Evolutionary conservation across 208 protist genomes (phyloP), one percentile per base, ranked within the genome.

Genomic region (Trichomonas tenax): DNA sequence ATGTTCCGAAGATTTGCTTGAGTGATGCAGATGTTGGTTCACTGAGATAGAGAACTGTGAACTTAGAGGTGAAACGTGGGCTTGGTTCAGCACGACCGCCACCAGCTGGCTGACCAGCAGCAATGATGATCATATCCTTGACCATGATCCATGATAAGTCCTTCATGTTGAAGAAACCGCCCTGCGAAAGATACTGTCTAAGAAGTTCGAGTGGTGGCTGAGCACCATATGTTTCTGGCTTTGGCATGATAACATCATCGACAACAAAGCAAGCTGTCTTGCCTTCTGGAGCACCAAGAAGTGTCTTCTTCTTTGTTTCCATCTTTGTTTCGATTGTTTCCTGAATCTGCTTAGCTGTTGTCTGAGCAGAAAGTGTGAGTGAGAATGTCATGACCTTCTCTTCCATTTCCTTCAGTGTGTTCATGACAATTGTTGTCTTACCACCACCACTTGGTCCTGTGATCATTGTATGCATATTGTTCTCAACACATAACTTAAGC

Each of bases 251-350:
- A 58, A 99, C 97, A 97, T 99, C 98, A 97, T 99, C 98, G 86
- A 99, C 97, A 72, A 99, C 98, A 96, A 99, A 98, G 26, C 98
- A 97, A 49, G 98, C 98, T 96, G 98, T 98, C 96, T 99, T 99
- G 96, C 98, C 99, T 95, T 98, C 98, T 15, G 98, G 98, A 26
- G 99, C 98, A 11, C 98, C 44, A 38, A 93, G 17, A 11, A 93
- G 46, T 40, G 17, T 93, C n/a, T 99, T 99, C 81, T 98, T 97
- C 97, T 98, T 98, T 86, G 98, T 98, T 97, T 99, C 98, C 81
- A 99, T 97, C 97, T 99, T 99, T 34, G 98, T 98, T 97, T 99
- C 99, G 96, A 99, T 98, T 88, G 99, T 98, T 97, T 99, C 98
- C 97, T 99, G 98, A 84, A 98, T 99, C 36, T 98, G 98, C 96